Percentiles rank a stretch among this genome's conserved stretches.
Conservation (phyloP, 352 stramenopile species). For the Aphanomyces euteiches region DNA sequence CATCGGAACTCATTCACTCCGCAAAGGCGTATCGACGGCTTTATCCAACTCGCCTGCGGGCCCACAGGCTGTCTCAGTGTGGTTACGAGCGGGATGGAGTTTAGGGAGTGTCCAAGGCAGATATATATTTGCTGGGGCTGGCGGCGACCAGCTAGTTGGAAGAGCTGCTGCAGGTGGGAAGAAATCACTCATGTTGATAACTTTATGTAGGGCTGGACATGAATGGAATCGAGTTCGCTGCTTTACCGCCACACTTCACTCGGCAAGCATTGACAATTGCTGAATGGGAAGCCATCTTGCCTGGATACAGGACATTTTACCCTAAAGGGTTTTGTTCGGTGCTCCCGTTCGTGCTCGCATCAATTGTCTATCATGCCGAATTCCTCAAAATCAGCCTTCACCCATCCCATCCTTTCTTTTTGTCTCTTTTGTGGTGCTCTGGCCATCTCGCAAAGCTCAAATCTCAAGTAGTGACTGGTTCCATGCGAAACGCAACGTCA, state of each 20-base stretch:
- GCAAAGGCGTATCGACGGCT: too few species aligned
- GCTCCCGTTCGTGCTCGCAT: not conserved
- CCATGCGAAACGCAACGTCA: not conserved
- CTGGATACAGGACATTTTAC: not conserved
- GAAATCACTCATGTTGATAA: too few species aligned
- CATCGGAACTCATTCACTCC: too few species aligned
- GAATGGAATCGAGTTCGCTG: conserved; percentile 7
- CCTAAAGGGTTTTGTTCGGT: not conserved
- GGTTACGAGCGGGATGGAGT: too few species aligned
- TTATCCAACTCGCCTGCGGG: too few species aligned
- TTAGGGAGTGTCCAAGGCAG: too few species aligned
- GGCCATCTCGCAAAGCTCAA: not conserved
- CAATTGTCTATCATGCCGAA: not conserved
- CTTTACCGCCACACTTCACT: not conserved
- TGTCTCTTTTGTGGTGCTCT: not conserved
- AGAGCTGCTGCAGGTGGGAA: too few species aligned
- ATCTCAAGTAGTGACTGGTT: not conserved
- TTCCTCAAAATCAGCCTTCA: not conserved
- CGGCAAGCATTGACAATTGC: not conserved
- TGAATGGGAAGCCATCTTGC: conserved; percentile 11
- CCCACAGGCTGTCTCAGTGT: too few species aligned
- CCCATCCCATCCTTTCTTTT: not conserved
- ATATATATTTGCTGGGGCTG: too few species aligned
- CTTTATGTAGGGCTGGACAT: not conserved
- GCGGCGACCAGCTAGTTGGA: too few species aligned